A percentile compares a stretch with the other conserved stretches of the same genome.
Conservation (phyloP, 768 basidiomycete species). For the Russula abietina region DNA sequence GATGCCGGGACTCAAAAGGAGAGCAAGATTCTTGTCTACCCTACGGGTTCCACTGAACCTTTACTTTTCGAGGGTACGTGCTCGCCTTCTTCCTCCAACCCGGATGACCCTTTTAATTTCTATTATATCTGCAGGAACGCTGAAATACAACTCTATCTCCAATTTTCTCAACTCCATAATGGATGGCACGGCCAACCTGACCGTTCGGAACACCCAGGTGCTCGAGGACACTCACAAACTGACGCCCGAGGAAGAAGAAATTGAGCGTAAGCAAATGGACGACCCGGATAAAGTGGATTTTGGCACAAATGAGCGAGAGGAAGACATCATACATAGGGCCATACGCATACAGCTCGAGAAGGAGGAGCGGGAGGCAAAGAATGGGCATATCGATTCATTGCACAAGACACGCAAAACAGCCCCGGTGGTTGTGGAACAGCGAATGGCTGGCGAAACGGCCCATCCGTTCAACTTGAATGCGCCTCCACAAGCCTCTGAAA, state of each 20-base stretch:
- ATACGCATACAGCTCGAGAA: slow-evolving; percentile 29
- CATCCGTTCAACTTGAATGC: not conserved
- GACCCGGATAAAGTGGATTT: slow-evolving; percentile 16
- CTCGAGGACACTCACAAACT: slow-evolving; percentile 4
- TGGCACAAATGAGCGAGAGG: slow-evolving; percentile 23
- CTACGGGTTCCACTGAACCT: slow-evolving; percentile 48
- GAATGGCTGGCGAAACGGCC: slow-evolving; percentile 20
- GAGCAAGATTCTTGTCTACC: slow-evolving; percentile 68
- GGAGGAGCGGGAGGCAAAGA: slow-evolving; percentile 22
- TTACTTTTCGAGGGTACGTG: slow-evolving; percentile 61
- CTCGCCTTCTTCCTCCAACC: not conserved
- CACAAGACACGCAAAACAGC: slow-evolving; percentile 28
- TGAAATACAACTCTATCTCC: slow-evolving; percentile 68
- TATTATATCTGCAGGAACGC: slow-evolving; percentile 42
- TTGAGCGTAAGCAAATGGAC: slow-evolving; percentile 38
- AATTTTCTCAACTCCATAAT: slow-evolving; percentile 68
- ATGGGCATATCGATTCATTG: slow-evolving; percentile 19
- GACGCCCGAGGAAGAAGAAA: slow-evolving; percentile 39
- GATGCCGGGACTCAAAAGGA: slow-evolving; percentile 45
- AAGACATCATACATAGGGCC: slow-evolving; percentile 29
- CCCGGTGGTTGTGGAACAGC: slow-evolving; percentile 26
- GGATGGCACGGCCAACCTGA: slow-evolving; percentile 60
- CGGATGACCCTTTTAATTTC: not conserved
- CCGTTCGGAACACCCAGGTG: slow-evolving; percentile 32
- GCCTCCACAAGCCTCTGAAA: not conserved